phyloP scores from a whole-genome alignment of 208 protist genomes.

The Acanthamoeba divionensis region DNA sequence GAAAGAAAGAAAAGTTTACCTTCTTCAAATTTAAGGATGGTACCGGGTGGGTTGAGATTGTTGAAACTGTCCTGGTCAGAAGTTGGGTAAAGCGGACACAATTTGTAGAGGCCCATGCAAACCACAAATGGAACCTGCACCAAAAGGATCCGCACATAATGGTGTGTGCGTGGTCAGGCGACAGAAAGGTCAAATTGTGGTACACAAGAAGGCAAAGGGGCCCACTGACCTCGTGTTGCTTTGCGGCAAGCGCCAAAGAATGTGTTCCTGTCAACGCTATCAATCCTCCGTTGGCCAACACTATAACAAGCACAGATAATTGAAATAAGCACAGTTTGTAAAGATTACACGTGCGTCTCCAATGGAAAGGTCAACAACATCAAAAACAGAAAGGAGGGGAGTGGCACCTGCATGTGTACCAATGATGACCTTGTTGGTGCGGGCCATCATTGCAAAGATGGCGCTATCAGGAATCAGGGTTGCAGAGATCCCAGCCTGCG shows the following conservation, averaged over 20 bases:
- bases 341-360: slow-evolving; percentile 32
- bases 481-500: slow-evolving; percentile 80
- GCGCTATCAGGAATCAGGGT: slow-evolving; percentile 92
- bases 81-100: slow-evolving; percentile 92
- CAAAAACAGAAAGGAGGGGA: neutral
- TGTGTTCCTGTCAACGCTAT: slow-evolving; percentile 91
- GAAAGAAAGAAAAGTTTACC: slow-evolving; percentile 48
- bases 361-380: neutral
- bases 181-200: neutral
- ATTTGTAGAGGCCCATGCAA: slow-evolving; percentile 92
- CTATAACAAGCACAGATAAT: neutral
- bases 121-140: slow-evolving; percentile 91
- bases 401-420: slow-evolving; percentile 83
- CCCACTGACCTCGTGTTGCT: slow-evolving; percentile 78
- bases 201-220: neutral
- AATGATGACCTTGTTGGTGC: slow-evolving; percentile 96
- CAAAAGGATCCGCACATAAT: too few relatives aligned
- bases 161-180: too few relatives aligned
- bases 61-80: slow-evolving; percentile 86
- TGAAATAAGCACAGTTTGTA: slow-evolving; percentile 56
- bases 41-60: slow-evolving; percentile 62
- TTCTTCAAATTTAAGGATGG: slow-evolving; percentile 65
- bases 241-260: slow-evolving; percentile 91
- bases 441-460: slow-evolving; percentile 95
- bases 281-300: slow-evolving; percentile 96